Percentiles rank a stretch among this genome's conserved stretches.
These are phyloP conservation scores for Rhizopogon vesiculosus DNA, from an alignment of 768 basidiomycete species.

Conservation along the genomic window DNA sequence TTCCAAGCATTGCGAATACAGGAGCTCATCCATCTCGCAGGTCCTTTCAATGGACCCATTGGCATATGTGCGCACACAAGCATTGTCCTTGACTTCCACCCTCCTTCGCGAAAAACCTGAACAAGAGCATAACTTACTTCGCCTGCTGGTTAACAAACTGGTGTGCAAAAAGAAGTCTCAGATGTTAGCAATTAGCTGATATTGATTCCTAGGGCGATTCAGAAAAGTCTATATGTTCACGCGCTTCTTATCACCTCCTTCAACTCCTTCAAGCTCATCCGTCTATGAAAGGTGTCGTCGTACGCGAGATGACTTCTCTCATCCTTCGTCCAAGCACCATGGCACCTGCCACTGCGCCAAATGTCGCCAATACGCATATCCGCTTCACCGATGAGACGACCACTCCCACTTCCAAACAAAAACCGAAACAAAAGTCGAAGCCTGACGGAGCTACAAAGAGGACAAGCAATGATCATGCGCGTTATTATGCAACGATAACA, in stretches of 20 bases:
- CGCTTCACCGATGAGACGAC: constrained; percentile 41
- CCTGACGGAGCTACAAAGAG: constrained; percentile 31
- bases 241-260: constrained; percentile 85
- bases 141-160: constrained; percentile 91
- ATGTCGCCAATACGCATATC: constrained; percentile 38
- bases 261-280: constrained; percentile 89
- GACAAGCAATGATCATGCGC: constrained; percentile 61
- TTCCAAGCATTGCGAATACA: background rate
- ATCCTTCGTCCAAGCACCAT: constrained; percentile 53
- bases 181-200: background rate
- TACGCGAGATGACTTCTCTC: constrained; percentile 79
- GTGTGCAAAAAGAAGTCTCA: constrained; percentile 35
- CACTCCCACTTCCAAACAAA: background rate
- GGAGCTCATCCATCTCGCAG: constrained; percentile 31
- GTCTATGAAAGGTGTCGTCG: constrained; percentile 85
- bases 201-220: constrained; percentile 66
- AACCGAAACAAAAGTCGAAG: constrained; percentile 9
- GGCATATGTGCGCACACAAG: constrained; percentile 83
- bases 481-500: constrained; percentile 91
- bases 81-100: constrained; percentile 70
- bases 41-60: constrained; percentile 80
- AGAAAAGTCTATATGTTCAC: constrained; percentile 82
- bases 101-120: constrained; percentile 89
- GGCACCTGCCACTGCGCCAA: constrained; percentile 25
- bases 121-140: constrained; percentile 94